A percentile compares a stretch with the other conserved stretches of the same genome.
Evolutionary conservation across 2,329 filamentous ascomycete genomes (phyloP).

Genomic region (Fusarium sp.): DNA sequence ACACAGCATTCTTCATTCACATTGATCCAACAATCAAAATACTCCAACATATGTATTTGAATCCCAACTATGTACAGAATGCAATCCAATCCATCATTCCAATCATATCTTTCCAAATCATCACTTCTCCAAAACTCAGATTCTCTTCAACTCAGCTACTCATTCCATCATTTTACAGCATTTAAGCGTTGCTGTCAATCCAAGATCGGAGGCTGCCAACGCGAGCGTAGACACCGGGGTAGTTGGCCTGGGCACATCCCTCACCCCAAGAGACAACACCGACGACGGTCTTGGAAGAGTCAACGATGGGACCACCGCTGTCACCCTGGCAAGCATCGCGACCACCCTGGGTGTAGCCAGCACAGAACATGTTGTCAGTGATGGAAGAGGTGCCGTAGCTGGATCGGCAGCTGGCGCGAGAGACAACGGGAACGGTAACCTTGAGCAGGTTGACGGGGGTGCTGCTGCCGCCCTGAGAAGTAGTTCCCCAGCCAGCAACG

Average conservation of each 20-base stretch:
- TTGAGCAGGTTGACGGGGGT: conserved; percentile 45
- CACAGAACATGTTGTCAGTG: conserved; percentile 51
- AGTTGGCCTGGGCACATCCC: conserved; percentile 45
- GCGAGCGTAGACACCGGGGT: conserved; percentile 48
- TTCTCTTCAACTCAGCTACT: neutral
- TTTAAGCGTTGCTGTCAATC: conserved; percentile 42
- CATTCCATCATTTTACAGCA: rapidly evolving
- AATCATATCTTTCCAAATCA: neutral
- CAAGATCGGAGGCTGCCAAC: conserved; percentile 45
- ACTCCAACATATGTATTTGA: neutral
- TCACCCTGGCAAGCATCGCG: conserved; percentile 52
- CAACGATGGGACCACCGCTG: conserved; percentile 49
- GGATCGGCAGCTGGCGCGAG: conserved; percentile 43
- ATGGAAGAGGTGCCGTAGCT: conserved; percentile 43
- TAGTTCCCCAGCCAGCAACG: conserved; percentile 48
- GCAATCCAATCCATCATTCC: neutral
- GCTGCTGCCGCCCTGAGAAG: conserved; percentile 21
- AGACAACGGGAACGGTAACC: conserved; percentile 49
- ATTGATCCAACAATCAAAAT: no score
- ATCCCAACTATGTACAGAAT: conserved; percentile 5
- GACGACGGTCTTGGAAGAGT: conserved; percentile 38
- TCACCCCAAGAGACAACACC: conserved; percentile 51
- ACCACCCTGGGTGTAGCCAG: conserved; percentile 44
- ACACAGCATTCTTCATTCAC: no score
- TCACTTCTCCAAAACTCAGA: neutral